Conservation (phyloP, 768 basidiomycete species). For the Amanita rubescens region DNA sequence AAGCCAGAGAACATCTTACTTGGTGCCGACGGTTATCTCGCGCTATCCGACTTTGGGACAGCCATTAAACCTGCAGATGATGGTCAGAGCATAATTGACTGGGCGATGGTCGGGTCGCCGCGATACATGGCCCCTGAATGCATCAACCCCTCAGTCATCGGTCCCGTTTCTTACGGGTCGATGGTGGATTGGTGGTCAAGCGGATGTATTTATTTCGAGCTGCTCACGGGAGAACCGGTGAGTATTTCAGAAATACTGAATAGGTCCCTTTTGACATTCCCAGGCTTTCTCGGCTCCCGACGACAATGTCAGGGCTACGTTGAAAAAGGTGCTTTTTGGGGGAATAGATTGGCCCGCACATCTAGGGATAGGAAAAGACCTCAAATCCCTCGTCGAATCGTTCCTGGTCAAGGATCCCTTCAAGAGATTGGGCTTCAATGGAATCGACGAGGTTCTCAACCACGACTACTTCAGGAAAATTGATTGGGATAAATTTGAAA, state of each 20-base stretch:
- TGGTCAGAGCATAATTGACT: slow-evolving; percentile 13
- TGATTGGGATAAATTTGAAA: slow-evolving; percentile 39
- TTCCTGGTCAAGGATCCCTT: slow-evolving; percentile 31
- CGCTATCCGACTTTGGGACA: slow-evolving; percentile 45
- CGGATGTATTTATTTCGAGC: slow-evolving; percentile 46
- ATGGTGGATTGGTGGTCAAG: slow-evolving; percentile 50
- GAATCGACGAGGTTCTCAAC: slow-evolving; percentile 21
- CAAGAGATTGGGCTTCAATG: slow-evolving; percentile 27
- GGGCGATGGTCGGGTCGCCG: slow-evolving; percentile 35
- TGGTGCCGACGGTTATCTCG: slow-evolving; percentile 48
- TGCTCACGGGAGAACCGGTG: slow-evolving; percentile 33
- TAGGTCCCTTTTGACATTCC: background rate
- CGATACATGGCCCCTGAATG: slow-evolving; percentile 46
- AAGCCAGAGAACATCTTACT: slow-evolving; percentile 55
- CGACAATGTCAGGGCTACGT: slow-evolving; percentile 8
- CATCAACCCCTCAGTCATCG: slow-evolving; percentile 12
- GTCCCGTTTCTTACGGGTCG: slow-evolving; percentile 12
- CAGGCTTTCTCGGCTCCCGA: background rate
- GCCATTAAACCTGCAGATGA: slow-evolving; percentile 20
- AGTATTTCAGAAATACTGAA: slow-evolving; percentile 1
- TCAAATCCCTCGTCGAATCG: slow-evolving; percentile 34
- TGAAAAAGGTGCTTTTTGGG: slow-evolving; percentile 19
- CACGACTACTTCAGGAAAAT: slow-evolving; percentile 42
- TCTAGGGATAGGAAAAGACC: slow-evolving; percentile 27
- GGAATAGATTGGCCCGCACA: slow-evolving; percentile 32